A percentile compares a stretch with the other conserved stretches of the same genome.
These are phyloP conservation scores for Populus alba DNA, from an alignment of 345 rosid species.

Conservation along the genomic window DNA sequence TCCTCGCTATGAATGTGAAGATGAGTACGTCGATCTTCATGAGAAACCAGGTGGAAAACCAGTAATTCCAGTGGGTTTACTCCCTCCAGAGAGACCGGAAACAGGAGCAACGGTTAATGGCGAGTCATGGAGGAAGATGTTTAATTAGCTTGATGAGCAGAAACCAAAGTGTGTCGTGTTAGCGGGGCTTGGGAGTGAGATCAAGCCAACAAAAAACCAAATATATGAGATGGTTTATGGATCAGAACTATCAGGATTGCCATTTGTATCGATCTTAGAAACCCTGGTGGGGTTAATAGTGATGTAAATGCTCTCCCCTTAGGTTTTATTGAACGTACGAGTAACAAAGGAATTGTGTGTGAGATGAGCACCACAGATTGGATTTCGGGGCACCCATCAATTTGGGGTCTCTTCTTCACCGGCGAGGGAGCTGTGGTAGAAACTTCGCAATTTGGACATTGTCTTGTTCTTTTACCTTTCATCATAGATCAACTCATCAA, in stretches of 20 bases:
- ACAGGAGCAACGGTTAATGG: not conserved
- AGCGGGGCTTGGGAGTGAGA: conserved; percentile 30
- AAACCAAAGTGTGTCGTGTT: conserved; percentile 23
- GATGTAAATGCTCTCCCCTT: conserved; percentile 19
- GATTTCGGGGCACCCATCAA: conserved; percentile 21
- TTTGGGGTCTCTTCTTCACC: conserved; percentile 28
- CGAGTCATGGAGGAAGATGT: conserved; percentile 6
- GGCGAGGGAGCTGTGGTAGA: conserved; percentile 30
- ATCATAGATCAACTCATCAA: conserved; percentile 22
- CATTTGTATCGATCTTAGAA: conserved; percentile 30
- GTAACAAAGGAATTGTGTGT: conserved; percentile 6
- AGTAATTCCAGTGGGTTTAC: conserved; percentile 26
- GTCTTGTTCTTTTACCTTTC: conserved; percentile 20
- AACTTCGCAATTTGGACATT: conserved; percentile 18
- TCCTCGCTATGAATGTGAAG: conserved; percentile 24
- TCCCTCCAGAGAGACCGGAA: conserved; percentile 12
- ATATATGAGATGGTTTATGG: conserved; percentile 29
- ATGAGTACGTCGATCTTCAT: conserved; percentile 6
- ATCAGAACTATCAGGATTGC: conserved; percentile 23
- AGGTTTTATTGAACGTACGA: conserved; percentile 4
- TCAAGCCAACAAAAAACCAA: conserved; percentile 18
- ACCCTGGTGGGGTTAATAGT: conserved; percentile 19
- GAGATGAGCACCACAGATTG: conserved; percentile 32
- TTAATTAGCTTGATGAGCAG: conserved; percentile 23
- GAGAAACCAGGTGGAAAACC: conserved; percentile 1